phyloP scores from a whole-genome alignment of 768 basidiomycete species.

The Leccinum arenicola region DNA sequence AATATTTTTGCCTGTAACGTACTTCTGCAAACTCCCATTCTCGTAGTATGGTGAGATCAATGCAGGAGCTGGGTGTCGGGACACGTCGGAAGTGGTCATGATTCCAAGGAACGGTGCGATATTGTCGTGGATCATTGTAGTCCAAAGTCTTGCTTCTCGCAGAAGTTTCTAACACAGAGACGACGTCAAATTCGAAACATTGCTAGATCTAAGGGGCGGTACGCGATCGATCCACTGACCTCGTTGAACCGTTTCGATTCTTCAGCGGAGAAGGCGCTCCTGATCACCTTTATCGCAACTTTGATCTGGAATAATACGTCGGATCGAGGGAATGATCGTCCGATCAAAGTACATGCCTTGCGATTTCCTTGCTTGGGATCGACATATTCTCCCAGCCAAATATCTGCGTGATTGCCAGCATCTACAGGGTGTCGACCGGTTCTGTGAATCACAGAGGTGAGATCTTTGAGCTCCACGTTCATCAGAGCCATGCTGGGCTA shows the following conservation, averaged over 20 bases:
- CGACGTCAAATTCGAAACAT: neutral
- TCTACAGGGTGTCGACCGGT: constrained; percentile 16
- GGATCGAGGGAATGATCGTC: neutral
- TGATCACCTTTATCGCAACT: constrained; percentile 30
- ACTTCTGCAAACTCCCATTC: constrained; percentile 19
- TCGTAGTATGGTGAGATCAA: constrained; percentile 29
- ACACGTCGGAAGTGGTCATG: constrained; percentile 16
- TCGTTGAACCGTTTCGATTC: constrained; percentile 20
- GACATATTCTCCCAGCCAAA: constrained; percentile 21
- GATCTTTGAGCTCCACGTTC: constrained; percentile 21
- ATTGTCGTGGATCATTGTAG: constrained; percentile 20
- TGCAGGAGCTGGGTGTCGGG: constrained; percentile 17
- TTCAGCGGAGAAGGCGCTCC: constrained; percentile 13
- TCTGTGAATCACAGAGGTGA: constrained; percentile 15
- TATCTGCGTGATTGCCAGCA: constrained; percentile 21
- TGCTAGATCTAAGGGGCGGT: neutral
- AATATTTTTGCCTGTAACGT: constrained; percentile 11
- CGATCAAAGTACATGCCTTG: constrained; percentile 6
- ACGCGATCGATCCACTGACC: constrained; percentile 8
- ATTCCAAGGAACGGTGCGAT: constrained; percentile 26
- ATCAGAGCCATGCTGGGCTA: constrained; percentile 14
- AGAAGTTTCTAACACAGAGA: constrained; percentile 21
- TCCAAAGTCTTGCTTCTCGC: constrained; percentile 29
- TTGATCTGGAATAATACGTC: neutral
- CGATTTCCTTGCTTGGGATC: constrained; percentile 7